phyloP scores from a whole-genome alignment of 2,329 filamentous ascomycete genomes.

The Elsinoe ampelina region DNA sequence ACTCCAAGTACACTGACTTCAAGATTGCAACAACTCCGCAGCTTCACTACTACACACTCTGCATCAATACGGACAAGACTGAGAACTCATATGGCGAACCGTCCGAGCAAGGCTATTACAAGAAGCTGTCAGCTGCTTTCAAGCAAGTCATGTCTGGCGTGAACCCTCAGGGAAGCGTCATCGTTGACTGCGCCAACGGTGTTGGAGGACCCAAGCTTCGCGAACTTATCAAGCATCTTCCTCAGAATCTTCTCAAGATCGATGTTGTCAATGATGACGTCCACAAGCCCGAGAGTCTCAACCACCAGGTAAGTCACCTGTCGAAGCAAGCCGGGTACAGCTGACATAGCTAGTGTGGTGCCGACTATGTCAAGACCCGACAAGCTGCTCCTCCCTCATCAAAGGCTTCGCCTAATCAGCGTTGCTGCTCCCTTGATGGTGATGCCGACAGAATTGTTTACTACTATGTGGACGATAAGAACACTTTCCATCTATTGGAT shows the following conservation, averaged over 20 bases:
- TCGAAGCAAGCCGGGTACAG: background rate
- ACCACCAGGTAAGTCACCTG: slow-evolving; percentile 59
- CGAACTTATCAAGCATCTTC: slow-evolving; percentile 77
- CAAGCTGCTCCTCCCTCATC: slow-evolving; percentile 80
- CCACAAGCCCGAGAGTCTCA: slow-evolving; percentile 77
- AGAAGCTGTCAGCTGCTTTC: slow-evolving; percentile 81
- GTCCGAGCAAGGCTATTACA: slow-evolving; percentile 87
- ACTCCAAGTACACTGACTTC: slow-evolving; percentile 69
- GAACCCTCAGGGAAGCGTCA: slow-evolving; percentile 63
- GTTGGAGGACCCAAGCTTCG: slow-evolving; percentile 85
- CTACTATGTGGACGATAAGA: slow-evolving; percentile 78
- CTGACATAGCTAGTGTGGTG: slow-evolving; percentile 58
- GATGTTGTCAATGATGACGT: slow-evolving; percentile 90
- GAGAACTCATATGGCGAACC: slow-evolving; percentile 79
- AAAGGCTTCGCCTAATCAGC: slow-evolving; percentile 63
- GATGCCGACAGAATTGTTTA: slow-evolving; percentile 94
- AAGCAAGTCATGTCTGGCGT: slow-evolving; percentile 69
- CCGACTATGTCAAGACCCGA: slow-evolving; percentile 95
- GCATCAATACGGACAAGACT: slow-evolving; percentile 84
- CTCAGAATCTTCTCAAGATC: slow-evolving; percentile 66
- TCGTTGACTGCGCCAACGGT: slow-evolving; percentile 92
- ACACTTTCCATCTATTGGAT: slow-evolving; percentile 83
- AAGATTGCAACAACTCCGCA: slow-evolving; percentile 95
- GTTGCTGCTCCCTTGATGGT: slow-evolving; percentile 86
- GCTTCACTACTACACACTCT: slow-evolving; percentile 90